These are phyloP conservation scores for Drechslerella stenobrocha DNA, from an alignment of 2,329 filamentous ascomycete species.

Conservation along the genomic window DNA sequence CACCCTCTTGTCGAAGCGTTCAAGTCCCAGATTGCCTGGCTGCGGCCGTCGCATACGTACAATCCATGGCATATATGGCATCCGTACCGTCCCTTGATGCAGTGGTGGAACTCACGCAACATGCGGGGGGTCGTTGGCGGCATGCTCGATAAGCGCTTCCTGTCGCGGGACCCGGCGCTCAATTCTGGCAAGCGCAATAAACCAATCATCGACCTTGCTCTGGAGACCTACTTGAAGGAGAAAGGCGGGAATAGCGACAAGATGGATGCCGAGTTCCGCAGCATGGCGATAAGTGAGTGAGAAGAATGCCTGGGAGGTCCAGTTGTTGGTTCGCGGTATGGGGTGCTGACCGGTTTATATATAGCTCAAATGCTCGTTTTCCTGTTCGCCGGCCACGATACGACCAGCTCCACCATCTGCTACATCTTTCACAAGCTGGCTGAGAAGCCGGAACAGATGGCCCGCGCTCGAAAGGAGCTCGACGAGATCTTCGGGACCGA, in stretches of 20 bases:
- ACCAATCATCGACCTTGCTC: slow-evolving; percentile 40
- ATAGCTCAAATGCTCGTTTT: slow-evolving; percentile 53
- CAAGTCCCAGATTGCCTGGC: slow-evolving; percentile 42
- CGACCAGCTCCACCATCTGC: slow-evolving; percentile 55
- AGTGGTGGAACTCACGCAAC: slow-evolving; percentile 40
- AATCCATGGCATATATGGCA: slow-evolving; percentile 37
- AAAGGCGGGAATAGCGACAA: slow-evolving; percentile 49
- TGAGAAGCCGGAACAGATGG: slow-evolving; percentile 54
- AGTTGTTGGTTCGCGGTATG: no score
- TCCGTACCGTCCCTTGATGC: slow-evolving; percentile 23
- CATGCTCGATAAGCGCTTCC: slow-evolving; percentile 38
- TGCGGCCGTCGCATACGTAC: slow-evolving; percentile 5
- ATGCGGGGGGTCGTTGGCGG: slow-evolving; percentile 29
- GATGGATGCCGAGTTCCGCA: slow-evolving; percentile 47
- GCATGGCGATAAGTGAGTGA: slow-evolving; percentile 54
- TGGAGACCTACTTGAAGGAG: slow-evolving; percentile 46
- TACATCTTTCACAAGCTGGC: slow-evolving; percentile 57
- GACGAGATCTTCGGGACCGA: slow-evolving; percentile 60
- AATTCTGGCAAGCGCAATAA: slow-evolving; percentile 24
- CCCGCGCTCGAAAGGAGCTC: slow-evolving; percentile 59
- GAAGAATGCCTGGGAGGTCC: slow-evolving; percentile 49
- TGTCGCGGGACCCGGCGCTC: slow-evolving; percentile 9
- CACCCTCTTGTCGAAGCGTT: slow-evolving; percentile 42
- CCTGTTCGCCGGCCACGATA: slow-evolving; percentile 57
- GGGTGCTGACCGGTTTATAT: no score